Evolutionary conservation across 495 filamentous ascomycete genomes (phyloP), one percentile per base, ranked within the genome.

Genomic region (Bacidia rubella): DNA sequence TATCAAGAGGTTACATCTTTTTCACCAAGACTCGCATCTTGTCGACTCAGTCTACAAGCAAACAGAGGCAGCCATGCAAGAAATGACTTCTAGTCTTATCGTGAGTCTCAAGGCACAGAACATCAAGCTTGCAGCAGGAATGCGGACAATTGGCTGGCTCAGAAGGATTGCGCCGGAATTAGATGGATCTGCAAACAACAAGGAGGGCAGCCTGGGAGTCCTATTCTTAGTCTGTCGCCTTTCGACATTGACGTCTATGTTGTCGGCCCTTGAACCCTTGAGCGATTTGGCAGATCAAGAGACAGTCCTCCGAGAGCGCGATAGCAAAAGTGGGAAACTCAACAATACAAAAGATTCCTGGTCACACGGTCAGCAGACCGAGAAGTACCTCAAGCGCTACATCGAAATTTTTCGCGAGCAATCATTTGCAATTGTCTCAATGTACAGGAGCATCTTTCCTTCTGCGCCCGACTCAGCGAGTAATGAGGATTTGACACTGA

Each of bases 341-440:
- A 5, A 53, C 61, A 4, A 15, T 49, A 10, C 48, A 35, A 53
- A 54, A 52, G 57, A 59, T 19, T 67, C 71, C 4, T 86, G 83
- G 82, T 77, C 81, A 0, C 79, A 76, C 4, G 92, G 90, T 0
- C 87, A 93, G 60, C 92, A 98, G 61, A 95, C 90, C 1, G 93
- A 96, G 62, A 76, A 87, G 22, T 99, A 88, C 58, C 70, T 99
- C 35, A 99, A 99, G 65, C 73, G 87, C 49, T 99, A 94, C 68
- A 83, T 99, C 59, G 93, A 99, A 65, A 94, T 97, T 25, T 97
- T 96, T 68, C 84, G 93, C 49, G 93, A 99, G 67, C 93, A 99
- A 66, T 92, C 86, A 60, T 99, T 99, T 62, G 85, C 84, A 11
- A 93, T 96, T 54, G 77, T 97, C 20, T 89, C 85, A 19, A 85